A percentile compares a stretch with the other conserved stretches of the same genome.
phyloP scores from a whole-genome alignment of 2,329 filamentous ascomycete species.

The Exophiala calicioides region DNA sequence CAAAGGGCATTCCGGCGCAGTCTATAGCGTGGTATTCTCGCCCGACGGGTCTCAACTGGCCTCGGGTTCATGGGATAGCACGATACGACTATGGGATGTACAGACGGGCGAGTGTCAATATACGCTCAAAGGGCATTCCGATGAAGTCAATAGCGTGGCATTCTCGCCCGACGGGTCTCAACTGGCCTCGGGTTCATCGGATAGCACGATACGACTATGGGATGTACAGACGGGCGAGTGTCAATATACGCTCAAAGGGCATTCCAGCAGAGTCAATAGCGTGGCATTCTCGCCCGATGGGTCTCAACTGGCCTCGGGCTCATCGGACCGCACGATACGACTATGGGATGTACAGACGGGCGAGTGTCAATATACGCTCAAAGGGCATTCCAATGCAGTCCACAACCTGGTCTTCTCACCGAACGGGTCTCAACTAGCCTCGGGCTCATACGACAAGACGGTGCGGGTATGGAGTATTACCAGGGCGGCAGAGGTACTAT shows the following conservation, averaged over 20 bases:
- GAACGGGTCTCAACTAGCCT: conserved; percentile 25
- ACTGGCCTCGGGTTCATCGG: conserved; percentile 19
- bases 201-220: too few species aligned
- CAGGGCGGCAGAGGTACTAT: neutral
- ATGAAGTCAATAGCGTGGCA: conserved; percentile 13
- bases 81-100: conserved; percentile 14
- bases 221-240: too few species aligned
- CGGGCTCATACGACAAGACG: conserved; percentile 11
- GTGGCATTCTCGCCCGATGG: conserved; percentile 30
- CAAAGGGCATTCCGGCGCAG: conserved; percentile 21
- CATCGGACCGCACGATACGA: conserved; percentile 6
- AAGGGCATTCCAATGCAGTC: conserved; percentile 23
- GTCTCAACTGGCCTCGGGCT: conserved; percentile 17
- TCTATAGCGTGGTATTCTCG: conserved; percentile 27
- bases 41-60: conserved; percentile 26
- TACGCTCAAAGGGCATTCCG: conserved; percentile 25
- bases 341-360: conserved; percentile 17
- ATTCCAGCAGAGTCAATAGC: conserved; percentile 16
- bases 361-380: conserved; percentile 21
- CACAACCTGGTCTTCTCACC: conserved; percentile 28
- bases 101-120: conserved; percentile 20
- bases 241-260: conserved; percentile 8
- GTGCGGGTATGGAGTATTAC: neutral
- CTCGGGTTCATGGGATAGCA: neutral
- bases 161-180: conserved; percentile 31